These are phyloP conservation scores for Mycosphaerella arachidis DNA, from an alignment of 2,329 filamentous ascomycete species.

Conservation along the genomic window DNA sequence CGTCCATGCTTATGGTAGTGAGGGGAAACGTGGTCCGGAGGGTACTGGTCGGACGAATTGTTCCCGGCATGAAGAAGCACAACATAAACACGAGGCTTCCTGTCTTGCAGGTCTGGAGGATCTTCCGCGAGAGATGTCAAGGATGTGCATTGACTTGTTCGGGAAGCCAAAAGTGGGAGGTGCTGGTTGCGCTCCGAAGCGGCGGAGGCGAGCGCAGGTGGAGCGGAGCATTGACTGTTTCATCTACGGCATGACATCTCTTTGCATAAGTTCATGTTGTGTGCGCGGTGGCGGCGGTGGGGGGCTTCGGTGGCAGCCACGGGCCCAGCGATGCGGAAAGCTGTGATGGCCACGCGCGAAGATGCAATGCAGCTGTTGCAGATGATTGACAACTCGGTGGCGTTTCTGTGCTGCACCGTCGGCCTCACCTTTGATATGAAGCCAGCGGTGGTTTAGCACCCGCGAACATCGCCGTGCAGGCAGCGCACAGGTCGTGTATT, in stretches of 20 bases:
- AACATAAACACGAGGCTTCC: background rate
- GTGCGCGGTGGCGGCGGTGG: no score
- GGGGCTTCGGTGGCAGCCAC: background rate
- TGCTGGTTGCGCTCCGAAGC: background rate
- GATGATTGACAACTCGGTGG: background rate
- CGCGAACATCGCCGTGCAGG: background rate
- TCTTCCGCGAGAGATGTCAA: background rate
- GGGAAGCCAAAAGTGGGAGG: background rate
- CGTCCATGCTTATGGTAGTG: constrained; percentile 1
- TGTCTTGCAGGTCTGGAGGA: background rate
- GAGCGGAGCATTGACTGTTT: background rate
- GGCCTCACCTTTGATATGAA: background rate
- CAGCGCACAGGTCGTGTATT: background rate
- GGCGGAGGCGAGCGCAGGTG: constrained; percentile 1
- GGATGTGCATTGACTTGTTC: constrained; percentile 7
- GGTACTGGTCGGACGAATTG: background rate
- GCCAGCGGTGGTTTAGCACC: background rate
- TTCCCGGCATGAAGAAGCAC: constrained; percentile 3
- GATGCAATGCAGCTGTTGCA: background rate
- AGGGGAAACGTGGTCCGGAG: background rate
- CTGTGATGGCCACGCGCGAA: background rate
- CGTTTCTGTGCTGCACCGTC: background rate
- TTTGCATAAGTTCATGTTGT: background rate
- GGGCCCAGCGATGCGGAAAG: background rate
- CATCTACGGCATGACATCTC: background rate